Base-by-base conservation (phyloP, 768 basidiomycete genomes). In the Tephrocybe sp. region DNA sequence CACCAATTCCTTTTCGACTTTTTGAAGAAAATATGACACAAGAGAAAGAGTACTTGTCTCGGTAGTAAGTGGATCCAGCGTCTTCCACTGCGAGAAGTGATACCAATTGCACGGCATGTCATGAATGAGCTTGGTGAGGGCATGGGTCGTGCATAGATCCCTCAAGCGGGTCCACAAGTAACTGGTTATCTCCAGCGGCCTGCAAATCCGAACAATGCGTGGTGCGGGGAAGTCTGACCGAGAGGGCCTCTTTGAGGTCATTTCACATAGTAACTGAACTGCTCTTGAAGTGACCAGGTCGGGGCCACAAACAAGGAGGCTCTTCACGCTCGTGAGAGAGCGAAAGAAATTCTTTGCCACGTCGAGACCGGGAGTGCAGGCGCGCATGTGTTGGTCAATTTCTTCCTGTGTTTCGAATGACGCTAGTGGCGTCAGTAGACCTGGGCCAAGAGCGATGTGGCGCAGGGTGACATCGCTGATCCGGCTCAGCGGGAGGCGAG, bases 211-310 rank as follows among this genome's bases (percentile, higher is more conserved):
- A n/a, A n/a, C n/a, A n/a, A 46, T 33, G 7, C 4, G 21, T 21
- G 45, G 45, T 3, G 33, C 18, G 12, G 45, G 45, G 20, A 23
- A 9, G 15, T 12, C 14, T 26, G 18, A 15, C 20, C 3, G 48
- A 24, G 5, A 34, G 25, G n/a, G 30, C 20, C 15, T 23, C 30
- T 15, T 52, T 48, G 14, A 54, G 47, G 20, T 23, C 41, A 6
- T 43, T 24, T 17, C n/a, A n/a, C n/a, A n/a, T n/a, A n/a, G n/a
- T n/a, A n/a, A n/a, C n/a, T n/a, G n/a, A n/a, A n/a, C n/a, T n/a
- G n/a, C n/a, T n/a, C n/a, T n/a, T n/a, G 53, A 30, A 17, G 55
- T 53, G 43, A 36, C 51, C 5, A 18, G 6, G 17, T 56, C 55
- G 23, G 51, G 43, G n/a, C 20, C 30, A 5, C 3, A 23, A 23